A percentile compares a stretch with the other conserved stretches of the same genome.
These are phyloP conservation scores for Daedalea quercina DNA, from an alignment of 768 basidiomycete species.

Conservation along the genomic window DNA sequence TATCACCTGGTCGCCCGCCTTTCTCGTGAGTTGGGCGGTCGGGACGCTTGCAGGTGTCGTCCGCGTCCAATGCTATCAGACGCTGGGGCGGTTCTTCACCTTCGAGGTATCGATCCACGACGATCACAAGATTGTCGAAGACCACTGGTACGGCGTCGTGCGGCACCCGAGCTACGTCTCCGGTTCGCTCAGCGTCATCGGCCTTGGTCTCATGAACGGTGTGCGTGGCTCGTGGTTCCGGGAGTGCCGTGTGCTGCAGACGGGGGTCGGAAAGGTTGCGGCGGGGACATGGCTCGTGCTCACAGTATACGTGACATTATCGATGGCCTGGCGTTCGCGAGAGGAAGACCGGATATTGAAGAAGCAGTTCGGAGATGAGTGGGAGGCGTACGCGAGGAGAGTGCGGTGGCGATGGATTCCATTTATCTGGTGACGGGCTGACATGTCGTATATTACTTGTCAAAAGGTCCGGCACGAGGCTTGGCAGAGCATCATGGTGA, in stretches of 20 bases:
- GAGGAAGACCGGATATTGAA: conserved; percentile 10
- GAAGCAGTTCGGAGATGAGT: conserved; percentile 13
- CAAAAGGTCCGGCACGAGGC: no score
- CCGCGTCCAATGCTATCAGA: conserved; percentile 6
- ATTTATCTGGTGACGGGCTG: background rate
- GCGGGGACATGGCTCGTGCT: background rate
- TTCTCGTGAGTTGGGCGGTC: background rate
- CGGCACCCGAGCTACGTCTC: conserved; percentile 25
- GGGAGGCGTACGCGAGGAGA: conserved; percentile 9
- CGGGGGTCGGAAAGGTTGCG: conserved; percentile 2
- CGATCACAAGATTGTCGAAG: conserved; percentile 20
- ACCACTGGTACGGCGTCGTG: conserved; percentile 21
- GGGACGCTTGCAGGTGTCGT: background rate
- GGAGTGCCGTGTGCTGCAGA: conserved; percentile 6
- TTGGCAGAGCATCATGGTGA: no score
- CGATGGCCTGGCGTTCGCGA: background rate
- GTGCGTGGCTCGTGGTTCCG: conserved; percentile 3
- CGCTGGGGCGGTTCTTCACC: conserved; percentile 15
- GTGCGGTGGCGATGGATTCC: conserved; percentile 2
- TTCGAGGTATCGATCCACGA: conserved; percentile 10
- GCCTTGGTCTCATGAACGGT: background rate
- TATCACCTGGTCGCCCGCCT: background rate
- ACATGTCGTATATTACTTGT: no score
- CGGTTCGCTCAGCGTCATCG: background rate
- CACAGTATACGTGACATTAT: background rate